These are phyloP conservation scores for Fusarium napiforme DNA, from an alignment of 2,329 filamentous ascomycete species.

Conservation along the genomic window DNA sequence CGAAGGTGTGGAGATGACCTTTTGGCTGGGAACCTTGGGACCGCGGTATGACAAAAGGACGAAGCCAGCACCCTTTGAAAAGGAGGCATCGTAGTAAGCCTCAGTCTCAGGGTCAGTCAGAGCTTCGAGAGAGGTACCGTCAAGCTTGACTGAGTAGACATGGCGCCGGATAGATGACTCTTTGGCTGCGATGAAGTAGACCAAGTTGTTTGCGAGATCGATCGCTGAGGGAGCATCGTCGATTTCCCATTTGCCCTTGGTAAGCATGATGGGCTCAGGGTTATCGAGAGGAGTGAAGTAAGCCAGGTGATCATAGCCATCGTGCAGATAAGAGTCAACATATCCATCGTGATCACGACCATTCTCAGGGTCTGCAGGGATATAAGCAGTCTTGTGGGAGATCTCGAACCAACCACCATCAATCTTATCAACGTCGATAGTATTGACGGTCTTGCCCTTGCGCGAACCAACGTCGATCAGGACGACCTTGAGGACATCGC, in stretches of 20 bases:
- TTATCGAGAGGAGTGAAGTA: constrained; percentile 93
- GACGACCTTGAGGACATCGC: constrained; percentile 87
- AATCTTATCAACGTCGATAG: constrained; percentile 81
- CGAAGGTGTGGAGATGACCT: constrained; percentile 84
- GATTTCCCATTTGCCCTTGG: constrained; percentile 92
- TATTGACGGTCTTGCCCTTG: constrained; percentile 81
- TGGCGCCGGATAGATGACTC: constrained; percentile 91
- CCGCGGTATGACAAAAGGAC: constrained; percentile 86
- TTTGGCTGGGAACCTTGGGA: constrained; percentile 89
- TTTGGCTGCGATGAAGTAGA: constrained; percentile 91
- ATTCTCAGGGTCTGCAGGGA: constrained; percentile 83
- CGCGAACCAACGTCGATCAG: constrained; percentile 82
- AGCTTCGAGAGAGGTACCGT: constrained; percentile 77
- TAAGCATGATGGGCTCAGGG: constrained; percentile 84
- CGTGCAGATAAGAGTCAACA: constrained; percentile 87
- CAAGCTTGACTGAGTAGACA: constrained; percentile 87
- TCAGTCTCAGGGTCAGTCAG: constrained; percentile 79
- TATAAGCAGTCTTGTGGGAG: constrained; percentile 83
- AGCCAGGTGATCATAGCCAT: constrained; percentile 89
- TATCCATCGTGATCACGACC: constrained; percentile 88
- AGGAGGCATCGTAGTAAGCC: constrained; percentile 84
- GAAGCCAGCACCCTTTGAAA: constrained; percentile 85
- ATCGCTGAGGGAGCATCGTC: constrained; percentile 85
- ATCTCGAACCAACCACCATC: constrained; percentile 99
- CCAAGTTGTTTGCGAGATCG: constrained; percentile 84